Base-by-base conservation (phyloP, 371 early-diverging fungal species). In the Batkoa obscura region DNA sequence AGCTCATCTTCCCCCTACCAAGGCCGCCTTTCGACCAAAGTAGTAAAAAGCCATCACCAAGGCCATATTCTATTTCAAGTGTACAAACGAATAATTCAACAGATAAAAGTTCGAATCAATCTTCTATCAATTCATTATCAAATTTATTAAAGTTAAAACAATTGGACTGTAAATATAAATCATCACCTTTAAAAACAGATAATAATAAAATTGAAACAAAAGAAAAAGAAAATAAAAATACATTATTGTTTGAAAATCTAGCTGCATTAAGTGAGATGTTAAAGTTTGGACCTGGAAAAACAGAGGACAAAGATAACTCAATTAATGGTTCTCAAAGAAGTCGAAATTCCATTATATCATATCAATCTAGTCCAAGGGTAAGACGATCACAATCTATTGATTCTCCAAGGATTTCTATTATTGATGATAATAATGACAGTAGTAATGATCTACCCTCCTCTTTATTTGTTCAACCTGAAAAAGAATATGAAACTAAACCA, bases 21-120 rank as follows among this genome's bases (percentile, higher is more conserved):
- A 53, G 32, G 41, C 53, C 53, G 5, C 10, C 36, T 23, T 23
- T 23, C 23, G 51, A 50, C 34, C 13, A 23, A 10, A 35, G 32
- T 15, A 30, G 13, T 50, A 50, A 50, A 34, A 13, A 13, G 32
- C 23, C 23, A 8, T 50, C 51, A 34, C 51, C 51, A 10, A 30
- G 51, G 32, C 51, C 51, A 23, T 50, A 50, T 30, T 50, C 51
- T 6, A 34, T 50, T 15, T 50, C 51, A 23, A 50, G 51, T 35
- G 51, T 50, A 13, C 30, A 23, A 10, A 32, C 32, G 13, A 23
- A 23, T 23, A 23, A 23, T 23, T 23, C 23, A 23, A 23, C 23
- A 23, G 23, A 23, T 23, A 50, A 35, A 13, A 13, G 23, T 3
- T 35, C 51, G 12, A 32, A 35, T 32, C 23, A 23, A 23, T 31